A percentile compares a stretch with the other conserved stretches of the same genome.
phyloP scores from a whole-genome alignment of 2,329 filamentous ascomycete genomes.

The Diaporthe citriasiana region DNA sequence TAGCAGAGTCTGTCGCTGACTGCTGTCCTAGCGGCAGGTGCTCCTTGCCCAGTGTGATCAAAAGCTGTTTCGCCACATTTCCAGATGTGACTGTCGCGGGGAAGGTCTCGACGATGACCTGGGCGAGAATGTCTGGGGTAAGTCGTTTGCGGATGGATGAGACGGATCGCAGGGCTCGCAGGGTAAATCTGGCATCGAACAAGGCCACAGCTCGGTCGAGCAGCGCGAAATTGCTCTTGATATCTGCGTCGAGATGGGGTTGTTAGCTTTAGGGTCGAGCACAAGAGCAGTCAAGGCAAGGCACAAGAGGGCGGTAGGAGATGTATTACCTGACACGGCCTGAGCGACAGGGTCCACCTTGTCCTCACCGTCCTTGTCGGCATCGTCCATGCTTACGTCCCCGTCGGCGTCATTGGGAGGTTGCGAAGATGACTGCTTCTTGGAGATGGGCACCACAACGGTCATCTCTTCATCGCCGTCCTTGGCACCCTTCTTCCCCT shows the following conservation, averaged over 20 bases:
- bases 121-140: constrained; percentile 83
- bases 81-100: constrained; percentile 72
- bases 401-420: constrained; percentile 73
- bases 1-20: constrained; percentile 77
- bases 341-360: constrained; percentile 74
- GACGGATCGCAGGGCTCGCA: constrained; percentile 94
- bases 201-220: constrained; percentile 92
- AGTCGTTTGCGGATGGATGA: constrained; percentile 95
- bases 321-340: constrained; percentile 69
- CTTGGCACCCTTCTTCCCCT: constrained; percentile 74
- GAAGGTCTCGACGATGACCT: constrained; percentile 87
- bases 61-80: constrained; percentile 76
- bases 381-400: constrained; percentile 79
- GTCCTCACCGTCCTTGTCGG: constrained; percentile 65
- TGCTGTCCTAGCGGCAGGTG: constrained; percentile 73
- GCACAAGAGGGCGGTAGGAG: constrained; percentile 8
- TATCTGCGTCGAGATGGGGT: constrained; percentile 71
- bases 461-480: constrained; percentile 86
- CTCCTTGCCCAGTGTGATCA: constrained; percentile 78
- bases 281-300: background rate
- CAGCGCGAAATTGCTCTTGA: constrained; percentile 93
- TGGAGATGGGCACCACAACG: constrained; percentile 82
- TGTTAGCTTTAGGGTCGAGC: constrained; percentile 19
- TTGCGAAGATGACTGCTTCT: constrained; percentile 72
- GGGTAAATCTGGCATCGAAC: constrained; percentile 95